These are phyloP conservation scores for Stygiomarasmius scandens DNA, from an alignment of 1,284 basidiomycete genomes.

Conservation along the genomic window DNA sequence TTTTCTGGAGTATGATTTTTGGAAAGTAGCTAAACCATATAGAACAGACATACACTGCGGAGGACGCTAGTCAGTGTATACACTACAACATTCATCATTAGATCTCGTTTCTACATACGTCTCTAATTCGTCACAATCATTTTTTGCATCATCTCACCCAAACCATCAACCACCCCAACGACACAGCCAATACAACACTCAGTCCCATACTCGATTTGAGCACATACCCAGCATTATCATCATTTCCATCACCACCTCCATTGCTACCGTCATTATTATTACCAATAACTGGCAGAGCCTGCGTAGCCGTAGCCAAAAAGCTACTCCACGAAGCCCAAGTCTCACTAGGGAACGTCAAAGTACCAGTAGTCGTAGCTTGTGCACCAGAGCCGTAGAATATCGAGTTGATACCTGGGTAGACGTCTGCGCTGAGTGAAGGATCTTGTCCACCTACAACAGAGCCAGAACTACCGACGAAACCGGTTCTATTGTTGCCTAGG, in stretches of 20 bases:
- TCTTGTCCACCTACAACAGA: conserved; percentile 15
- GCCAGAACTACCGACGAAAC: conserved; percentile 18
- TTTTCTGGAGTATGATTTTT: conserved; percentile 25
- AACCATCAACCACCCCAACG: not conserved
- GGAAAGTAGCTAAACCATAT: too few species aligned
- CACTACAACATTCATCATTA: too few species aligned
- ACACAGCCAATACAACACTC: not conserved
- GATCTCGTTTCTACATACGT: too few species aligned
- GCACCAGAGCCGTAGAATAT: conserved; percentile 17
- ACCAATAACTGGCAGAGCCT: not conserved
- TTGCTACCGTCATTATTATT: not conserved
- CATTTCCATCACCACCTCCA: not conserved
- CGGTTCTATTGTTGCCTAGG: conserved; percentile 28
- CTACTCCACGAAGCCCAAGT: conserved; percentile 18
- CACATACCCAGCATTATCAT: not conserved
- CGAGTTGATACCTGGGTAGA: conserved; percentile 14
- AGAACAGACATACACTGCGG: too few species aligned
- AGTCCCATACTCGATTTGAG: not conserved
- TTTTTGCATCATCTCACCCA: not conserved
- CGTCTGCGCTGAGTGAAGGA: conserved; percentile 10
- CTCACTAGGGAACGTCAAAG: conserved; percentile 15
- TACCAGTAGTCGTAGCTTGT: conserved; percentile 9
- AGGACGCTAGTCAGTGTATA: too few species aligned
- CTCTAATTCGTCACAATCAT: not conserved
- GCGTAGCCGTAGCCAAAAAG: conserved; percentile 18